Evolutionary conservation across 805 yeast species (phyloP), one percentile per base, ranked within the genome.

Genomic region (Ogataea dorogensis): DNA sequence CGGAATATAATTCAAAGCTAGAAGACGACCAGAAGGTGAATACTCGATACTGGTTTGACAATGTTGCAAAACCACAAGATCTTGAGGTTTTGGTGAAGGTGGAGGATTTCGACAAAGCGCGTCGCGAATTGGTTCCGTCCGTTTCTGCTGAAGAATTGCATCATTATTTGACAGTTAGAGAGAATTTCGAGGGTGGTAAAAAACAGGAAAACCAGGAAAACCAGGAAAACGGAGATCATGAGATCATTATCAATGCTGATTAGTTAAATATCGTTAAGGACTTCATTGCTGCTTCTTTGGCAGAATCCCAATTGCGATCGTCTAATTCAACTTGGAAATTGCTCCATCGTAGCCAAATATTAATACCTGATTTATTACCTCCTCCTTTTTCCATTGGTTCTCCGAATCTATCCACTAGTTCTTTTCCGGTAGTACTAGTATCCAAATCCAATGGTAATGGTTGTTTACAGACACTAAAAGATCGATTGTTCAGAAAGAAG

Each of bases 11-110:
- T 53, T 42, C 49, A 13, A 45, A 42, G 4, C 42, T 58, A 21
- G 49, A 32, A 2, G 52, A 43, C 4, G 68, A 69, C 4, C 69
- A 67, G 3, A 63, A 64, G 5, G 71, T 86, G 0, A 76, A 84
- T 6, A 73, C 86, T 1, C 69, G 95, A 38, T 83, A 88, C 75
- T 91, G 97, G 96, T 87, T 93, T 59, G 96, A 88, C 48, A 79
- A 81, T 43, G 69, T 76, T 10, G 91, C 96, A 2, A 72, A 73
- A 0, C 64, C 68, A 3, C 73, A 71, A 1, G 97, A 91, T 53
- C 69, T 73, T 5, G 68, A 70, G 5, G 96, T 88, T 1, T 54
- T 64, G 12, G 97, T 91, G 2, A 65, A 68, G 14, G 71, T 70
- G 65, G 76, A 67, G 21, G 98, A 93, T 56, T 91, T 91, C 55